These are phyloP conservation scores for Musa itinerans DNA, from an alignment of 176 grass and related monocot genomes.

Conservation along the genomic window DNA sequence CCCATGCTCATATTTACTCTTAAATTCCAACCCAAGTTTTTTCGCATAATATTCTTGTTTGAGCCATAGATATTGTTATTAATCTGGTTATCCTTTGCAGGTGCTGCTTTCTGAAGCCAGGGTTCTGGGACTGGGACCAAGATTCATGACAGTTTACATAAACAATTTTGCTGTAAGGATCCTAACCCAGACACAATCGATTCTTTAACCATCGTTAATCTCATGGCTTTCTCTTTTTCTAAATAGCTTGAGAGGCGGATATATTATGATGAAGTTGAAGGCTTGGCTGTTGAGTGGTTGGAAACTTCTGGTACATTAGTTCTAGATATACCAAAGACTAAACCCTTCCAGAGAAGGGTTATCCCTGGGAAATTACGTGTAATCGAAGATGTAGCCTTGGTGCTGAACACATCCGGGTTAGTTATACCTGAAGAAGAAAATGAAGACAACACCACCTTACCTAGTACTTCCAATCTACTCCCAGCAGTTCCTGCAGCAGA, in stretches of 20 bases:
- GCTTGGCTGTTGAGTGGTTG: constrained; percentile 66
- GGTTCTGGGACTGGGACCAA: constrained; percentile 86
- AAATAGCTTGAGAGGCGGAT: constrained; percentile 76
- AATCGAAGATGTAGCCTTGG: constrained; percentile 59
- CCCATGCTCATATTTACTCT: too few species aligned
- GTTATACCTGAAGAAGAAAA: constrained; percentile 30
- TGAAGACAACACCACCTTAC: constrained; percentile 19
- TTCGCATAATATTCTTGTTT: neutral
- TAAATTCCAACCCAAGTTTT: neutral
- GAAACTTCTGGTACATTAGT: constrained; percentile 70
- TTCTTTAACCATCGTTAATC: neutral
- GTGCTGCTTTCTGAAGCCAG: constrained; percentile 53
- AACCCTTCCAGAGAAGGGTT: constrained; percentile 33
- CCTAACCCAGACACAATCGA: neutral
- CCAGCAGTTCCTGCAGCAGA: constrained; percentile 17
- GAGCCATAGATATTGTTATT: neutral
- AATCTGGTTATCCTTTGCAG: constrained; percentile 28
- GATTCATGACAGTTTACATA: constrained; percentile 87
- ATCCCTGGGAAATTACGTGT: constrained; percentile 35
- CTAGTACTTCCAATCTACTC: constrained; percentile 15
- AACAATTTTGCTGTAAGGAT: constrained; percentile 68
- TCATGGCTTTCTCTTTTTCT: constrained; percentile 24
- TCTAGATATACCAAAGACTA: constrained; percentile 57
- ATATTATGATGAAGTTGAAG: constrained; percentile 88
- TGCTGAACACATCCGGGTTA: constrained; percentile 57